phyloP scores from a whole-genome alignment of 208 protist species.

The Trypanosoma melophagium region DNA sequence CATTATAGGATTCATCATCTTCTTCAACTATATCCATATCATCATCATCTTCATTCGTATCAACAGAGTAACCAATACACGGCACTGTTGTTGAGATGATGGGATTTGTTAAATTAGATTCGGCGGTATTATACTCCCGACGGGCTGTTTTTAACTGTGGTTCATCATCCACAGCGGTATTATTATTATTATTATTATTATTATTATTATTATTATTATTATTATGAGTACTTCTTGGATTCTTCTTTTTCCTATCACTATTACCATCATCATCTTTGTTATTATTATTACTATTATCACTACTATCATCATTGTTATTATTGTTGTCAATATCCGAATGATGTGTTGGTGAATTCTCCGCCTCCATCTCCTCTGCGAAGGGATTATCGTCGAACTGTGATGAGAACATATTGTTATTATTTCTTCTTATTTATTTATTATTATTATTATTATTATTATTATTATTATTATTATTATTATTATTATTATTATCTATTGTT shows the following conservation, averaged over 20 bases:
- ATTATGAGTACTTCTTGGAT: too few relatives aligned
- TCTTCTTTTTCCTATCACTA: too few relatives aligned
- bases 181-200: too few relatives aligned
- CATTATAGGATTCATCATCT: slow-evolving; percentile 33
- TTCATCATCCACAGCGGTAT: too few relatives aligned
- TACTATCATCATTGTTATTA: not conserved
- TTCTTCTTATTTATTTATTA: not conserved
- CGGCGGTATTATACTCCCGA: too few relatives aligned
- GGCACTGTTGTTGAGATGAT: slow-evolving; percentile 1
- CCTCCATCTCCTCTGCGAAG: slow-evolving; percentile 21
- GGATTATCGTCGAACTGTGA: slow-evolving; percentile 29
- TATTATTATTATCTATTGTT: too few relatives aligned
- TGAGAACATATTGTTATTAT: not conserved
- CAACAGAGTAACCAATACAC: slow-evolving; percentile 25
- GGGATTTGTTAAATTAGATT: too few relatives aligned
- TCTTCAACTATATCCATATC: slow-evolving; percentile 20
- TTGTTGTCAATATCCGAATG: not conserved
- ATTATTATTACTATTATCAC: not conserved
- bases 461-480: too few relatives aligned
- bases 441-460: too few relatives aligned
- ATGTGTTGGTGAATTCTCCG: not conserved
- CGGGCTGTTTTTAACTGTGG: too few relatives aligned
- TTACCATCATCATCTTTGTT: not conserved
- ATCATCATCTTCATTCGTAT: slow-evolving; percentile 27
- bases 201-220: too few relatives aligned